Evolutionary conservation across 108 stramenopile species (phyloP).

Genomic region (Cylindrotheca fusiformis): DNA sequence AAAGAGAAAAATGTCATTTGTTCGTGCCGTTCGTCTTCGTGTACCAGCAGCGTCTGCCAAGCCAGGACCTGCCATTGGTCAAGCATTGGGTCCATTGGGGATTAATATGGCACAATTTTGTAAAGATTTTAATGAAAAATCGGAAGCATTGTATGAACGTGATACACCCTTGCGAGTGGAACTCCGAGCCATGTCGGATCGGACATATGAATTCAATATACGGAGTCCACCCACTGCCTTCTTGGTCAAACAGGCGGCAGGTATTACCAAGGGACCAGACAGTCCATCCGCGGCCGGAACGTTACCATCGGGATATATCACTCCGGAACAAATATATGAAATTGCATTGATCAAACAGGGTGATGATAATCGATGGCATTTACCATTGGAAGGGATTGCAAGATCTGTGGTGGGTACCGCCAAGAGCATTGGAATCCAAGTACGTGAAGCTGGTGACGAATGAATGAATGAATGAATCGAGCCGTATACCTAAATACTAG

Average conservation of each 20-base stretch:
- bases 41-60: constrained; percentile 71
- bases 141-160: constrained; percentile 63
- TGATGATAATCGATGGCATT: constrained; percentile 74
- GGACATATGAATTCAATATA: constrained; percentile 80
- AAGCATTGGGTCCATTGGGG: constrained; percentile 93
- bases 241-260: constrained; percentile 74
- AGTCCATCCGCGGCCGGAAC: constrained; percentile 41
- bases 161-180: constrained; percentile 72
- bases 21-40: constrained; percentile 68
- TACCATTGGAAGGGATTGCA: constrained; percentile 80
- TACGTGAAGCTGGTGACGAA: constrained; percentile 20
- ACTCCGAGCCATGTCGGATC: constrained; percentile 76
- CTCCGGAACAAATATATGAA: constrained; percentile 88
- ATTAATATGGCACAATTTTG: constrained; percentile 97
- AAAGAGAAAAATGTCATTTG: constrained; percentile 82
- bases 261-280: constrained; percentile 74
- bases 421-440: constrained; percentile 69
- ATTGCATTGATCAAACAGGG: constrained; percentile 88
- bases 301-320: constrained; percentile 62
- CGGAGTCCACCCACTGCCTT: constrained; percentile 84
- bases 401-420: constrained; percentile 83
- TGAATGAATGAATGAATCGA: too few relatives aligned
- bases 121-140: constrained; percentile 90
- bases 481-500: too few relatives aligned
- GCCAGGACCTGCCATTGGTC: constrained; percentile 91